Percentiles rank a stretch among this genome's conserved stretches.
phyloP scores from a whole-genome alignment of 345 rosid genomes.

The Excoecaria agallocha region DNA sequence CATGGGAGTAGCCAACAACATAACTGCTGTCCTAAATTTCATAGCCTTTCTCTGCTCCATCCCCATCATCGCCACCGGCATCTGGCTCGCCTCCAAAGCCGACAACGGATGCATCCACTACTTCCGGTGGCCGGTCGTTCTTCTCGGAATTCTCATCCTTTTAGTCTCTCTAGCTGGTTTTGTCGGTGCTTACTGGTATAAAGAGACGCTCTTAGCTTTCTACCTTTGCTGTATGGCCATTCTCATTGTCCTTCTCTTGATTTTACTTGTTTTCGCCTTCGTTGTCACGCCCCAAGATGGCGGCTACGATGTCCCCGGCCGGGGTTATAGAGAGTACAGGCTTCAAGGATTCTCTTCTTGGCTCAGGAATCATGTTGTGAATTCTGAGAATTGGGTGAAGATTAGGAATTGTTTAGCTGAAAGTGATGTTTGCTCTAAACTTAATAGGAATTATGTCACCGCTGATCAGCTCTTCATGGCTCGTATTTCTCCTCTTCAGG shows the following conservation, averaged over 20 bases:
- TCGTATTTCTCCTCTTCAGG: slow-evolving; percentile 80
- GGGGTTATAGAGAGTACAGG: slow-evolving; percentile 61
- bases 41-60: slow-evolving; percentile 79
- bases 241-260: slow-evolving; percentile 61
- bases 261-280: slow-evolving; percentile 71
- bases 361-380: slow-evolving; percentile 60
- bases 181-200: slow-evolving; percentile 84
- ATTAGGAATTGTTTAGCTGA: slow-evolving; percentile 70
- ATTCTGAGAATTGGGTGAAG: slow-evolving; percentile 59
- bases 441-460: slow-evolving; percentile 47
- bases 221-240: slow-evolving; percentile 90
- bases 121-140: slow-evolving; percentile 80
- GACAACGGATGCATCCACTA: slow-evolving; percentile 76
- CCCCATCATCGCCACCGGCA: slow-evolving; percentile 81
- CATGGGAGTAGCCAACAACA: slow-evolving; percentile 88
- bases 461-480: slow-evolving; percentile 72
- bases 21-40: slow-evolving; percentile 80
- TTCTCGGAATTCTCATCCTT: slow-evolving; percentile 76
- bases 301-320: slow-evolving; percentile 57
- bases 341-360: slow-evolving; percentile 70
- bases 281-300: slow-evolving; percentile 80
- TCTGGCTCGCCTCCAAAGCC: slow-evolving; percentile 83
- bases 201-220: slow-evolving; percentile 74
- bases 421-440: slow-evolving; percentile 58
- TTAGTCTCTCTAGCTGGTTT: slow-evolving; percentile 83